Percentiles rank a stretch among this genome's conserved stretches.
Evolutionary conservation across 805 yeast genomes (phyloP).

Genomic region (Wickerhamia fluorescens): DNA sequence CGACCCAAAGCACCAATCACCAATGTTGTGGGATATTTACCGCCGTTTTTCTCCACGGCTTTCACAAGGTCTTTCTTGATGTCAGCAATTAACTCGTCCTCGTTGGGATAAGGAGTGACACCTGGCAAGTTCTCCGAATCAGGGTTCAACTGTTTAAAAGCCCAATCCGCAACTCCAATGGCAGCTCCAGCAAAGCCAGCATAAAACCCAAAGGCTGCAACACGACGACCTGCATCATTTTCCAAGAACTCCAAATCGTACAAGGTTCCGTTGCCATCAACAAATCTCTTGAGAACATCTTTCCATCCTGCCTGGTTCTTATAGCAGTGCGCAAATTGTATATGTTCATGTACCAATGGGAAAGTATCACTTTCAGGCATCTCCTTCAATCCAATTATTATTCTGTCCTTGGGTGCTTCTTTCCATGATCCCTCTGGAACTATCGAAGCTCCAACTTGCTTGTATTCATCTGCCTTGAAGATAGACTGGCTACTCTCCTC

Average conservation of each 20-base stretch:
- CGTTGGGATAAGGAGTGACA: slow-evolving; percentile 77
- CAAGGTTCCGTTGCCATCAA: slow-evolving; percentile 81
- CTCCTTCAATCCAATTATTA: slow-evolving; percentile 91
- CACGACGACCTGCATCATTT: slow-evolving; percentile 94
- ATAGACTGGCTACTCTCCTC: slow-evolving; percentile 84
- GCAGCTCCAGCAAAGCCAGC: slow-evolving; percentile 99
- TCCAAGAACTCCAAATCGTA: slow-evolving; percentile 94
- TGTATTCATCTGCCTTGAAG: slow-evolving; percentile 71
- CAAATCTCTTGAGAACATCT: slow-evolving; percentile 82
- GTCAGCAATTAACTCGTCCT: slow-evolving; percentile 63
- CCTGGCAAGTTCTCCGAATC: slow-evolving; percentile 69
- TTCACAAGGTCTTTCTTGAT: slow-evolving; percentile 51
- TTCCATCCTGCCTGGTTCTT: slow-evolving; percentile 98
- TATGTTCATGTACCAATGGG: slow-evolving; percentile 93
- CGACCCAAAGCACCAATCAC: slow-evolving; percentile 98
- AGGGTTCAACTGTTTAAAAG: slow-evolving; percentile 72
- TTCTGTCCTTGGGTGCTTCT: slow-evolving; percentile 81
- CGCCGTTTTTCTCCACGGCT: slow-evolving; percentile 54
- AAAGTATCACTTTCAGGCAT: slow-evolving; percentile 83
- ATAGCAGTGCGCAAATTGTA: slow-evolving; percentile 98
- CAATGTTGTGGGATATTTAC: slow-evolving; percentile 67
- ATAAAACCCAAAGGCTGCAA: slow-evolving; percentile 98
- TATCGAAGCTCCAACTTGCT: slow-evolving; percentile 71
- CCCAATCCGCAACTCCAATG: slow-evolving; percentile 89
- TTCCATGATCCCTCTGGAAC: slow-evolving; percentile 95